Conservation (phyloP, 306 rosid genomes). For the Mucuna pruriens region DNA sequence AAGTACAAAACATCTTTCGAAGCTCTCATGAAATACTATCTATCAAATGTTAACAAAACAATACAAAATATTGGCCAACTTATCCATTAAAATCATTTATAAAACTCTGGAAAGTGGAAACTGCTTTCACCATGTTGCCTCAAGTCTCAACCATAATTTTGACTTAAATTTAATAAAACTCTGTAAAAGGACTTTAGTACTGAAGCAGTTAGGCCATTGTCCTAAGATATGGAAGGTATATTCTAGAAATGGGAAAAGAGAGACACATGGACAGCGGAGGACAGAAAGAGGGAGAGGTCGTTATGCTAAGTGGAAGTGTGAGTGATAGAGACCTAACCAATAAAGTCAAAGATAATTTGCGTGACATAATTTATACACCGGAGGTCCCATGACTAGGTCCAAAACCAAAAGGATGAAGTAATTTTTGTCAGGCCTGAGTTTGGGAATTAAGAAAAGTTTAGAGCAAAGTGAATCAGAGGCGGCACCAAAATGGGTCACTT, state of each 20-base stretch:
- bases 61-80: background rate
- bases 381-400: too few species aligned
- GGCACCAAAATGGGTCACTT: too few species aligned
- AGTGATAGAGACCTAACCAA: too few species aligned
- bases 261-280: background rate
- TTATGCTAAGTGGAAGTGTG: background rate
- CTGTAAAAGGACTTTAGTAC: background rate
- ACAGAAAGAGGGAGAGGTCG: background rate
- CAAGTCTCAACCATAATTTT: conserved; percentile 21
- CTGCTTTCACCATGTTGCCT: conserved; percentile 12
- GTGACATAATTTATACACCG: too few species aligned
- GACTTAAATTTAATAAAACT: background rate
- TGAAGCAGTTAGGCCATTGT: background rate
- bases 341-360: too few species aligned
- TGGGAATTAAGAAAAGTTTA: too few species aligned
- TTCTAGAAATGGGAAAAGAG: background rate
- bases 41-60: conserved; percentile 31
- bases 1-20: background rate
- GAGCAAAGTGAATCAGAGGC: too few species aligned
- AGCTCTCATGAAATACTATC: conserved; percentile 13
- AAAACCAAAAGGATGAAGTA: too few species aligned
- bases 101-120: conserved; percentile 33
- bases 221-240: background rate
- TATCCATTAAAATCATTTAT: conserved; percentile 31
- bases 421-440: too few species aligned